These are phyloP conservation scores for Ganoderma sinense DNA, from an alignment of 1,284 basidiomycete species.

Conservation along the genomic window DNA sequence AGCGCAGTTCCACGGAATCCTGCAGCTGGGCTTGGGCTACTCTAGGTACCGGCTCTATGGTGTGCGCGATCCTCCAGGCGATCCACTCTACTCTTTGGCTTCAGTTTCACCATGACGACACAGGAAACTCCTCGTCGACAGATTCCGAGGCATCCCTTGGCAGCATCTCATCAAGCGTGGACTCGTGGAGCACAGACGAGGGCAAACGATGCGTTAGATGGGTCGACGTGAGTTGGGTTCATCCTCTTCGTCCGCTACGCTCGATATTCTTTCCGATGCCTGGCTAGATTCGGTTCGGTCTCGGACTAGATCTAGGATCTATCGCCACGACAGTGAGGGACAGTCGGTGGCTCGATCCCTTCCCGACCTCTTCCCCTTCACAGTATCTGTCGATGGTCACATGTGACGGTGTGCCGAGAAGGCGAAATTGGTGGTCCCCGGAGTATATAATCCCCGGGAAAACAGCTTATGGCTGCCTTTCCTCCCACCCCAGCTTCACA, in stretches of 20 bases:
- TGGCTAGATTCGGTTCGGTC: not conserved
- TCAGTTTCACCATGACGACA: not conserved
- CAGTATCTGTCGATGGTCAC: not conserved
- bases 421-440: not conserved
- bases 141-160: not conserved
- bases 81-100: not conserved
- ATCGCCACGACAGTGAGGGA: not conserved
- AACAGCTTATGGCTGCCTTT: not conserved
- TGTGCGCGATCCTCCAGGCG: constrained; percentile 1
- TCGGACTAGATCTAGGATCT: not conserved
- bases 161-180: not conserved
- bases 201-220: constrained; percentile 10
- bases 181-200: not conserved
- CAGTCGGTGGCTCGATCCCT: not conserved
- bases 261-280: not conserved
- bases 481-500: not conserved
- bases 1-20: not conserved
- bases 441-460: not conserved
- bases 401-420: not conserved
- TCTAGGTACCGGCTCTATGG: not conserved
- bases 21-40: not conserved
- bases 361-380: not conserved
- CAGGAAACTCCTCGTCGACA: not conserved
- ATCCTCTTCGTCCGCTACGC: not conserved
- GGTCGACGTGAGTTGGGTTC: constrained; percentile 23